These are phyloP conservation scores for Aspergillus alliaceus DNA, from an alignment of 2,329 filamentous ascomycete species.

Conservation along the genomic window DNA sequence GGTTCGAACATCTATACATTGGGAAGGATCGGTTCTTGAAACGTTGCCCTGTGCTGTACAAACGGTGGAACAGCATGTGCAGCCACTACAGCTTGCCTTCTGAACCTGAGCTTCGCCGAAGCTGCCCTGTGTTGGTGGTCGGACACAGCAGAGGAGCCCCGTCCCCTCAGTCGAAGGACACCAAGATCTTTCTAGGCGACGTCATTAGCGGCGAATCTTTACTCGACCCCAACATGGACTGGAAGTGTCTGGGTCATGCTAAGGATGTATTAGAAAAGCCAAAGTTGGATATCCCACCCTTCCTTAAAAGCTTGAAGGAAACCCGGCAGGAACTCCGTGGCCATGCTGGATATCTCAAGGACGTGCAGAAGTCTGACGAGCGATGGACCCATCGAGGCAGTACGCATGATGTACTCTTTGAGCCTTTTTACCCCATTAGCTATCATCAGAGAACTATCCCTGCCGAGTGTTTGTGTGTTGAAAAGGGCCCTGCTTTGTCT, in stretches of 20 bases:
- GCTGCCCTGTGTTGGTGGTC: background rate
- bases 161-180: background rate
- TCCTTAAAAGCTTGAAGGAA: background rate
- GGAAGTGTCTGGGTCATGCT: too few species aligned
- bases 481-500: too few species aligned
- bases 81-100: background rate
- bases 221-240: too few species aligned
- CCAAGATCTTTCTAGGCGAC: background rate
- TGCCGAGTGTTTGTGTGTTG: background rate
- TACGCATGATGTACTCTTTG: background rate
- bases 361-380: background rate
- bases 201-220: background rate
- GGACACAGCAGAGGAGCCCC: background rate
- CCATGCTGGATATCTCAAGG: background rate
- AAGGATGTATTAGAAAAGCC: background rate
- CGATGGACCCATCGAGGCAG: background rate
- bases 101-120: background rate
- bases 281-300: background rate
- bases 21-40: background rate
- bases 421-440: background rate
- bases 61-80: background rate
- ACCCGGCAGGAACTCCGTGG: too few species aligned
- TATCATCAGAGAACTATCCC: background rate
- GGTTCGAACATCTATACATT: background rate
- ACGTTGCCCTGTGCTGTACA: background rate